Base-by-base conservation (phyloP, 2,329 filamentous ascomycete genomes). In the Hymenoscyphus fructigenus region DNA sequence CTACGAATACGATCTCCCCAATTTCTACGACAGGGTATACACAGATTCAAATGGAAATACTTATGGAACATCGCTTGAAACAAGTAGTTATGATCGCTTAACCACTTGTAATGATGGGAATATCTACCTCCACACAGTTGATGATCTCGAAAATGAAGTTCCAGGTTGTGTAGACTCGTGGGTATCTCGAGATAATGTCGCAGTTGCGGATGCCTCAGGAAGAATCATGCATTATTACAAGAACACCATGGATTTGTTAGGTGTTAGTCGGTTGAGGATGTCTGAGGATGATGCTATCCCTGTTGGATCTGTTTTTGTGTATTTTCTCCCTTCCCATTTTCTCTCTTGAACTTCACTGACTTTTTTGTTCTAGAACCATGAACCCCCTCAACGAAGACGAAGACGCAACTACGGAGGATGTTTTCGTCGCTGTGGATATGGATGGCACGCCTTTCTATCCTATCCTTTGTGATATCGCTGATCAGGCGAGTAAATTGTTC, bases 41-140 rank as follows among this genome's bases (percentile, higher is more conserved):
- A 36, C 34, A 12, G 34, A 36, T 7, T 9, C 10, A 36, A 36
- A 36, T 9, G 53, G 53, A 7, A 29, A 29, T 17, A 57, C 53
- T 5, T 57, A 29, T 5, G 53, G 26, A 23, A 26, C 53, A 17
- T 29, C 28, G 4, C 53, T 57, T 23, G 53, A 57, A 28, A 57
- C 53, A 1, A 57, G 53, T 57, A 57, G n/a, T 29, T 57, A 5
- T 17, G 53, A 57, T 15, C 20, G 15, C 5, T 28, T 23, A 5
- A 57, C 53, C 3, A 57, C 53, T 57, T 57, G 53, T 15, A 57
- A 57, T 29, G 53, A 57, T 26, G 53, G 53, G 7, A 57, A 57
- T 17, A 57, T 26, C 53, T 57, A 57, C 26, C 26, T 57, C 5
- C 53, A 29, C 20, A 17, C 53, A 17, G 15, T 57, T 4, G 23